phyloP scores from a whole-genome alignment of 2,329 filamentous ascomycete genomes.

The Chaetomium sp. region DNA sequence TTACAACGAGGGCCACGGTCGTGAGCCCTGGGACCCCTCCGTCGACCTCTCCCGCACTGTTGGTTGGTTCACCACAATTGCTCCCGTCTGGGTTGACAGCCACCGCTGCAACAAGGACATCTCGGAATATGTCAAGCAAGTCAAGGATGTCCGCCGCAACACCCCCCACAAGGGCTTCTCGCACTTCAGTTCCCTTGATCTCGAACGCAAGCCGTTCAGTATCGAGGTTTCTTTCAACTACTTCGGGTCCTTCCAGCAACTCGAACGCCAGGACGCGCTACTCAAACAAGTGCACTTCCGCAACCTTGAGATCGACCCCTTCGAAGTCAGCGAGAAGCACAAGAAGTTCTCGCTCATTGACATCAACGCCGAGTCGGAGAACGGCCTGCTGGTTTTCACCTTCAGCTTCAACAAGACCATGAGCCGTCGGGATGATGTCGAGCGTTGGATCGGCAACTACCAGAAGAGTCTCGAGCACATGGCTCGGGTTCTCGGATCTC shows the following conservation, averaged over 20 bases:
- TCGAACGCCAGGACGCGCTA: conserved; percentile 42
- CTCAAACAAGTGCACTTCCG: conserved; percentile 30
- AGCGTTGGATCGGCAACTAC: conserved; percentile 21
- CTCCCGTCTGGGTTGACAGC: conserved; percentile 35
- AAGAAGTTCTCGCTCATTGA: conserved; percentile 23
- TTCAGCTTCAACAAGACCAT: conserved; percentile 24
- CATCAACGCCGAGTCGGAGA: conserved; percentile 21
- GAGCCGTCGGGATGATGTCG: conserved; percentile 7
- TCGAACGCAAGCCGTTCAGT: conserved; percentile 38
- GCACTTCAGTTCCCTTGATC: conserved; percentile 42
- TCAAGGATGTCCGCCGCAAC: conserved; percentile 40
- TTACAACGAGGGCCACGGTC: conserved; percentile 47
- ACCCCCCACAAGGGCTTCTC: conserved; percentile 41
- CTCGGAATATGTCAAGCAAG: conserved; percentile 22
- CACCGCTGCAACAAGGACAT: conserved; percentile 17
- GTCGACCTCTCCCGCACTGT: conserved; percentile 44
- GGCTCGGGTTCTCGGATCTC: conserved; percentile 3
- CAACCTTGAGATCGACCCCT: conserved; percentile 16
- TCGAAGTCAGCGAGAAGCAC: conserved; percentile 18
- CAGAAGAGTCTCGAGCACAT: conserved; percentile 22
- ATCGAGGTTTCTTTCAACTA: conserved; percentile 54
- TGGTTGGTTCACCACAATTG: conserved; percentile 49
- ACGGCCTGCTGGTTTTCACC: conserved; percentile 19
- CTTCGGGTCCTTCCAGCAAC: conserved; percentile 47
- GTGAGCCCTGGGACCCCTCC: conserved; percentile 40